Evolutionary conservation across 148 eudicot species (phyloP), one percentile per base, ranked within the genome.

Genomic region (Talinum fruticosum): DNA sequence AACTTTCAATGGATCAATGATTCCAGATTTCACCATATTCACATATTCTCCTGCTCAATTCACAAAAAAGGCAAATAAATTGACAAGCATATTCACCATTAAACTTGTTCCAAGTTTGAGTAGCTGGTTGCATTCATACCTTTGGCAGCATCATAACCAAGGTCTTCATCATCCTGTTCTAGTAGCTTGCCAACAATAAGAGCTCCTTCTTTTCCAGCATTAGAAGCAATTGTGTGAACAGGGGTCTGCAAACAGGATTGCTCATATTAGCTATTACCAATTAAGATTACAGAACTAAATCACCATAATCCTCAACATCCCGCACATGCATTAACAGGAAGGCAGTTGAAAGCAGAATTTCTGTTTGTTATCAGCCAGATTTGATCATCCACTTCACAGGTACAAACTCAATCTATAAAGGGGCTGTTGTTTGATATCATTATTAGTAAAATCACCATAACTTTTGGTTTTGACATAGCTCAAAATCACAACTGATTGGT

Each of bases 71-170:
- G 30, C 47, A 73, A 7, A 24, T n/a, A 15, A 66, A 51, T 59
- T 13, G 0, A 49, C 32, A 19, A 18, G 10, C n/a, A 51, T 23
- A n/a, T 3, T 8, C 29, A 45, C 62, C 14, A 54, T 8, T 0
- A 29, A 23, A n/a, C n/a, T 38, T 75, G 29, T 19, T 44, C n/a
- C 18, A 38, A 18, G 24, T 3, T 6, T 2, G 24, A n/a, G 35
- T 33, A 1, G 61, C 34, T 12, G 13, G 57, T 10, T 2, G 13
- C 13, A 19, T 49, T 34, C 72, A 45, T 70, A 92, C 98, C 97
- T 90, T 92, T 92, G 69, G 98, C 96, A 45, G 97, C 98, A 81
- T 95, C 97, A 71, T 95, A 95, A 74, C 98, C 97, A 57, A 95
- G 96, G 69, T 92, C 97, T 5, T 88, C 88, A 78, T 89, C 81